Evolutionary conservation across 2,329 filamentous ascomycete genomes (phyloP).

Genomic region (Verticillium tricorpus): DNA sequence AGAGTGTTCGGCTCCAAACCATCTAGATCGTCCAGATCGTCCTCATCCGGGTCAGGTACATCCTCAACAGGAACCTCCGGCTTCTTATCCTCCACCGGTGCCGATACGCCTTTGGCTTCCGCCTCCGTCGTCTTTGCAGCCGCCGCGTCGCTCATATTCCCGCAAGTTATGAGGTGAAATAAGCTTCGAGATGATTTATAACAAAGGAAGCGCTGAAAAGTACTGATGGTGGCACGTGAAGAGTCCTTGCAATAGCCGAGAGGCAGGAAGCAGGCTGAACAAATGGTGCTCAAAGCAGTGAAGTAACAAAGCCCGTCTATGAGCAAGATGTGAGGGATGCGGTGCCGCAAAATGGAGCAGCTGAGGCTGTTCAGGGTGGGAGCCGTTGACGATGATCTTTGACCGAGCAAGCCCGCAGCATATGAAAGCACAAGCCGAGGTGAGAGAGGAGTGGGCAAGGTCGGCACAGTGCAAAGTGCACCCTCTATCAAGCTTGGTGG

Average conservation of each 20-base stretch:
- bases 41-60: conserved; percentile 86
- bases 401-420: not conserved
- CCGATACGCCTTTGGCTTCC: conserved; percentile 11
- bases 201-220: not conserved
- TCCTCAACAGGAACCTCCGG: conserved; percentile 39
- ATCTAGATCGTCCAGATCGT: conserved; percentile 87
- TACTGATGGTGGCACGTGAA: not conserved
- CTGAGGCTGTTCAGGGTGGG: not conserved
- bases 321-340: not conserved
- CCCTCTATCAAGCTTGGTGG: not conserved
- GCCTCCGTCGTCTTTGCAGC: conserved; percentile 10
- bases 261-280: too few species aligned
- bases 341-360: not conserved
- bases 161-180: not conserved
- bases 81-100: conserved; percentile 16
- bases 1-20: conserved; percentile 43
- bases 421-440: not conserved
- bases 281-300: too few species aligned
- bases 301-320: not conserved
- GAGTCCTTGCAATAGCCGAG: too few species aligned
- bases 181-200: not conserved
- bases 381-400: not conserved
- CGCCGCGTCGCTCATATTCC: conserved; percentile 5
- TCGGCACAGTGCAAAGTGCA: not conserved
- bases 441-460: not conserved